Evolutionary conservation across 2,329 filamentous ascomycete genomes (phyloP), one percentile per base, ranked within the genome.

Genomic region (Pestalotiopsis sp.): DNA sequence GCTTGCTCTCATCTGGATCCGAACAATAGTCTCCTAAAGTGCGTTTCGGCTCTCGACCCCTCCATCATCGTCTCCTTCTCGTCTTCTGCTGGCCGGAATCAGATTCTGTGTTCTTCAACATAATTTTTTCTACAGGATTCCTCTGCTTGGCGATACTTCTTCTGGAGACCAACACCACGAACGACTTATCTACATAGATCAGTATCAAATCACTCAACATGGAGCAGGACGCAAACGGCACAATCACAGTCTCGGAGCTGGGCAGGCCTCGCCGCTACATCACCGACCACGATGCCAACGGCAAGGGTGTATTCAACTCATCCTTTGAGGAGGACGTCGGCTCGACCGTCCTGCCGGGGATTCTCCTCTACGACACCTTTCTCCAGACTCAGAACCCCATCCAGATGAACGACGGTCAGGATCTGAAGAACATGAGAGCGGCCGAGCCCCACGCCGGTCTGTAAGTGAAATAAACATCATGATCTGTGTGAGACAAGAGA

Each of bases 261-360:
- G 63, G 63, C 22, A 55, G n/a, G 13, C 63, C 63, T 39, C 22
- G 35, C 22, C 63, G 63, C 5, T 65, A 38, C 40, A 65, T 57
- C 24, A 65, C 63, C 17, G 63, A 65, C 22, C 63, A 65, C 26
- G 26, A 55, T 38, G 63, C 44, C 20, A 22, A 65, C 4, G 63
- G 63, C n/a, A 65, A 57, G 14, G 20, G n/a, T 20, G 48, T 55
- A 7, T 65, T 65, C 52, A 65, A 24, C 63, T 35, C 13, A 11
- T 24, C 22, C n/a, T 56, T 65, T 38, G 48, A 55, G 17, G 44
- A 65, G 30, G 63, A 65, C 7, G 26, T 65, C 26, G n/a, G 40
- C n/a, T 65, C 52, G 52, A 48, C 40, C 17, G 26, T 22, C 40
- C 22, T 56, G 17, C 44, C 35, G 20, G 63, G 44, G 10, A 39